A percentile compares a stretch with the other conserved stretches of the same genome.
Conservation (phyloP, 352 stramenopile species). For the Blastocystis sp. region DNA sequence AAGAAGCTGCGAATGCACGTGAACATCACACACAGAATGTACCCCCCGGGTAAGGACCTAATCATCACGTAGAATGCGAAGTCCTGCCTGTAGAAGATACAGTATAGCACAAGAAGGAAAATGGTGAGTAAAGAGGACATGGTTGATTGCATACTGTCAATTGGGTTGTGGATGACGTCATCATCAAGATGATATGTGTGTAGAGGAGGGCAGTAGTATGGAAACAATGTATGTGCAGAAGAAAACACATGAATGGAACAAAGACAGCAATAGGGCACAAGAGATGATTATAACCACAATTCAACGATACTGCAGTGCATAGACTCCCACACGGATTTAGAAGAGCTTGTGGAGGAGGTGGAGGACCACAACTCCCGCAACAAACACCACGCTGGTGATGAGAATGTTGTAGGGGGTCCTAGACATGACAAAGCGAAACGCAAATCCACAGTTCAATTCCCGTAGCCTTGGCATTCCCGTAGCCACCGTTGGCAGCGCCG, state of each 20-base stretch:
- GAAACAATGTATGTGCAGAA: too few species aligned
- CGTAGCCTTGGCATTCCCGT: conserved; percentile 1
- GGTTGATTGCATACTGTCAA: background rate
- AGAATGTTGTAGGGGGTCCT: conserved; percentile 59
- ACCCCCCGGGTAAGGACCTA: conserved; percentile 38
- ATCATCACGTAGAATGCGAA: background rate
- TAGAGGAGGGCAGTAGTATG: too few species aligned
- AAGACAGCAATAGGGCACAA: conserved; percentile 58
- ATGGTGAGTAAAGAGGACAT: background rate
- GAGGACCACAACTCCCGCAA: conserved; percentile 54
- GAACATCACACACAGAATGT: conserved; percentile 9
- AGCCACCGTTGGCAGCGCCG: background rate
- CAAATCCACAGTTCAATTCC: conserved; percentile 49
- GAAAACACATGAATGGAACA: background rate
- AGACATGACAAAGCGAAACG: background rate
- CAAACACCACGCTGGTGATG: conserved; percentile 62
- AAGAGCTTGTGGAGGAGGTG: conserved; percentile 68
- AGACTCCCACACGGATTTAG: conserved; percentile 21
- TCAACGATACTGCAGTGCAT: background rate
- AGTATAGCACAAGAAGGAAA: conserved; percentile 4
- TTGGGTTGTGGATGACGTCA: too few species aligned
- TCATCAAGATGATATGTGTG: too few species aligned
- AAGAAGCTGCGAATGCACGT: conserved; percentile 12
- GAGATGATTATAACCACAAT: conserved; percentile 56
- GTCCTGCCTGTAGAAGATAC: conserved; percentile 38